Percentiles rank a stretch among this genome's conserved stretches.
Conservation (phyloP, 306 rosid species). For the Canavalia gladiata region DNA sequence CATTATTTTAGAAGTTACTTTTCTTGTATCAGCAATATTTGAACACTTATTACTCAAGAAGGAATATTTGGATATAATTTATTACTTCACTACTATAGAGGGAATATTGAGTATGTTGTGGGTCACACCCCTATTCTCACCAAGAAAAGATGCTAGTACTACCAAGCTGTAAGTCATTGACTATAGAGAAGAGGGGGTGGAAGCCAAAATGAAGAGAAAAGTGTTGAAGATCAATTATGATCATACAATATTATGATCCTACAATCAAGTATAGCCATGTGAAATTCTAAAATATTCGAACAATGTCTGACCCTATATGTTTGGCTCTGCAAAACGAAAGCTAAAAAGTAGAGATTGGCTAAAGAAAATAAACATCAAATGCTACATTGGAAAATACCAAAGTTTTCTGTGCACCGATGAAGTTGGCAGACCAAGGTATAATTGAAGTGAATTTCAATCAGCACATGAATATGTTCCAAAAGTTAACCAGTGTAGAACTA, state of each 20-base stretch:
- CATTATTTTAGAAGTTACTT: too few relatives aligned
- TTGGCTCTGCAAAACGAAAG: neutral
- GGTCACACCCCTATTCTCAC: neutral
- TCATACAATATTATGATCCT: neutral
- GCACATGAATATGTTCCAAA: neutral
- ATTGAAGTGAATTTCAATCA: neutral
- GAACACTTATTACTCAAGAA: too few relatives aligned
- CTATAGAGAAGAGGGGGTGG: neutral
- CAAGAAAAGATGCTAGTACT: neutral
- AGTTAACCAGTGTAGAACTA: neutral
- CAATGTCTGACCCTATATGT: neutral
- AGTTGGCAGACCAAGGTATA: neutral
- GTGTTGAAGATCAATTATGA: neutral
- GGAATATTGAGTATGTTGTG: neutral
- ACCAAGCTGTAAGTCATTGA: conserved; percentile 1
- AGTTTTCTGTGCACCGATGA: neutral
- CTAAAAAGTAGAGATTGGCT: neutral
- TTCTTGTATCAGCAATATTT: too few relatives aligned
- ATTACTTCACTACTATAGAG: neutral
- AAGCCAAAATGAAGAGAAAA: conserved; percentile 2
- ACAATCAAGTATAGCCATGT: neutral
- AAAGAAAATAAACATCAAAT: neutral
- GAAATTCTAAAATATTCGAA: neutral
- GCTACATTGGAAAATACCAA: conserved; percentile 12
- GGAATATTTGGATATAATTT: neutral